Percentiles rank a stretch among this genome's conserved stretches.
phyloP scores from a whole-genome alignment of 2,329 filamentous ascomycete genomes.

The Dothideomycetidae sp. region DNA sequence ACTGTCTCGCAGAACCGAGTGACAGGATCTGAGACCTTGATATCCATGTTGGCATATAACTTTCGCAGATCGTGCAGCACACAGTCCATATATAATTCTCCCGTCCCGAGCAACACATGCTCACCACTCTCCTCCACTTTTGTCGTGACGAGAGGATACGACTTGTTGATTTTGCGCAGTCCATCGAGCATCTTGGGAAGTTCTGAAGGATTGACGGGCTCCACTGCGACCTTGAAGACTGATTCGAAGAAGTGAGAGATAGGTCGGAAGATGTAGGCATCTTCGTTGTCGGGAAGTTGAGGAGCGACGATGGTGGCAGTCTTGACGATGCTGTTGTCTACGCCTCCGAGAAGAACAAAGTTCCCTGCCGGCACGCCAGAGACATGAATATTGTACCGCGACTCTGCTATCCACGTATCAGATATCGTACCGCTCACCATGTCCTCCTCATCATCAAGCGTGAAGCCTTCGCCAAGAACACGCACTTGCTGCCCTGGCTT shows the following conservation, averaged over 20 bases:
- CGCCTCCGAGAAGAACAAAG: slow-evolving; percentile 76
- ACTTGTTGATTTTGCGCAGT: slow-evolving; percentile 92
- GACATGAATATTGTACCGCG: slow-evolving; percentile 80
- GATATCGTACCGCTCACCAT: slow-evolving; percentile 78
- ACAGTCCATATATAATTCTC: slow-evolving; percentile 99
- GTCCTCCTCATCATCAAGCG: slow-evolving; percentile 92
- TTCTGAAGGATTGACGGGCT: slow-evolving; percentile 95
- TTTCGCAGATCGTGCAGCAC: slow-evolving; percentile 86
- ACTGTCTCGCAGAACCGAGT: slow-evolving; percentile 97
- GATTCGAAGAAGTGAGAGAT: slow-evolving; percentile 93
- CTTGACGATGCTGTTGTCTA: slow-evolving; percentile 98
- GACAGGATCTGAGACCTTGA: slow-evolving; percentile 96
- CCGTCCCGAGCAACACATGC: slow-evolving; percentile 86
- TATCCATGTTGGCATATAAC: slow-evolving; percentile 97
- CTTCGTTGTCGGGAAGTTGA: slow-evolving; percentile 71
- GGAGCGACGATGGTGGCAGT: slow-evolving; percentile 78
- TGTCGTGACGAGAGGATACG: slow-evolving; percentile 85
- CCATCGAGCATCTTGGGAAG: slow-evolving; percentile 98
- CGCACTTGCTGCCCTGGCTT: slow-evolving; percentile 69
- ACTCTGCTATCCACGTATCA: slow-evolving; percentile 81
- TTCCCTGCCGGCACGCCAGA: slow-evolving; percentile 90
- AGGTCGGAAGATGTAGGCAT: slow-evolving; percentile 88
- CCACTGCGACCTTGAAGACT: slow-evolving; percentile 92
- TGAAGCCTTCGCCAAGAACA: slow-evolving; percentile 89
- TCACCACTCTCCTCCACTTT: slow-evolving; percentile 98